Evolutionary conservation across 139 green algal species (phyloP).

Genomic region (Microglena sp.): DNA sequence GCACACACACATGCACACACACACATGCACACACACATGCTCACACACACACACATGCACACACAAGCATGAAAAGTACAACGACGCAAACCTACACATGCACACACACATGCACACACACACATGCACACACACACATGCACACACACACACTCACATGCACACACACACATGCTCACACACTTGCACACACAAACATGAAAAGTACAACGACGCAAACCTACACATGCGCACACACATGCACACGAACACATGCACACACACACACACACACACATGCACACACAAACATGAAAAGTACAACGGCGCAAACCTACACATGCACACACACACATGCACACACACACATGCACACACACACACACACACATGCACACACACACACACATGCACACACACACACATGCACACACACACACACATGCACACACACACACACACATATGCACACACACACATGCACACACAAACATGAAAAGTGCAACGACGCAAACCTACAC

Average conservation of each 20-base stretch:
- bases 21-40: no score
- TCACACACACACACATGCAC: no score
- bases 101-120: neutral
- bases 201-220: neutral
- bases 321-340: slow-evolving; percentile 2
- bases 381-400: neutral
- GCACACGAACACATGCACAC: neutral
- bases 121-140: neutral
- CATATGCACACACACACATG: neutral
- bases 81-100: neutral
- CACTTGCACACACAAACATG: neutral
- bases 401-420: no score
- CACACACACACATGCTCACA: neutral
- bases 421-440: no score
- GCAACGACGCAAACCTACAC: neutral
- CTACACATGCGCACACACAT: neutral
- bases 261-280: neutral
- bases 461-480: neutral
- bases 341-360: no score
- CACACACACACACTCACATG: neutral
- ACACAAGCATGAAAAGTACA: neutral
- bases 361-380: neutral
- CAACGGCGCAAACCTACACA: neutral
- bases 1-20: no score
- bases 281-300: neutral